A percentile compares a stretch with the other conserved stretches of the same genome.
Conservation (phyloP, 495 filamentous ascomycete genomes). For the Hypoxylon cercidicola region DNA sequence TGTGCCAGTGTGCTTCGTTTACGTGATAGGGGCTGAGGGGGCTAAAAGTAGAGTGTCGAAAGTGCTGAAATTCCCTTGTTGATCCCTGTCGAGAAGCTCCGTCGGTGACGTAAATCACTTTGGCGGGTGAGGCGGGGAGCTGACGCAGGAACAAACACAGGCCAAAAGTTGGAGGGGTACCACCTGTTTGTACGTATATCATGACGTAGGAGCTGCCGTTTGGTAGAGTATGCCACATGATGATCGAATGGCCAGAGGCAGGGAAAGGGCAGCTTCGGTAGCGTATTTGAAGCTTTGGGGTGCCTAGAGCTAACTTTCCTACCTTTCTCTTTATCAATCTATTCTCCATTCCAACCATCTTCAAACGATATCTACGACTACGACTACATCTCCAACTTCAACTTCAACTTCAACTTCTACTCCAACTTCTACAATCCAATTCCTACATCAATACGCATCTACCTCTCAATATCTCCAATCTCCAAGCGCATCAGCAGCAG, state of each 20-base stretch:
- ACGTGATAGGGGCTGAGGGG: slow-evolving; percentile 9
- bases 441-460: slow-evolving; percentile 1
- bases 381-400: too few relatives aligned
- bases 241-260: slow-evolving; percentile 44
- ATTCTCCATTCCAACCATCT: slow-evolving; percentile 17
- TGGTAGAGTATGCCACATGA: slow-evolving; percentile 37
- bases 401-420: too few relatives aligned
- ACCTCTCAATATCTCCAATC: neutral
- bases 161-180: slow-evolving; percentile 21
- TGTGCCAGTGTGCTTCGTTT: slow-evolving; percentile 13
- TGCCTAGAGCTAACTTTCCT: slow-evolving; percentile 12
- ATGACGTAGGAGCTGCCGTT: slow-evolving; percentile 43
- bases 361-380: slow-evolving; percentile 6
- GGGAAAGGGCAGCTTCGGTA: slow-evolving; percentile 37
- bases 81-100: slow-evolving; percentile 36
- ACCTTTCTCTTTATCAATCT: slow-evolving; percentile 11
- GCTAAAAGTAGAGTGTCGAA: slow-evolving; percentile 15
- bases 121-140: slow-evolving; percentile 23
- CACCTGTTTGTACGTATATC: slow-evolving; percentile 25
- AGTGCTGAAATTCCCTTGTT: slow-evolving; percentile 21
- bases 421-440: too few relatives aligned
- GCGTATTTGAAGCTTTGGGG: slow-evolving; percentile 43
- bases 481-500: neutral
- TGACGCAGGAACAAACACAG: slow-evolving; percentile 41
- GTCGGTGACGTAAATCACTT: slow-evolving; percentile 38